Evolutionary conservation across 108 stramenopile species (phyloP).

Genomic region (Aurantiochytrium sp.): DNA sequence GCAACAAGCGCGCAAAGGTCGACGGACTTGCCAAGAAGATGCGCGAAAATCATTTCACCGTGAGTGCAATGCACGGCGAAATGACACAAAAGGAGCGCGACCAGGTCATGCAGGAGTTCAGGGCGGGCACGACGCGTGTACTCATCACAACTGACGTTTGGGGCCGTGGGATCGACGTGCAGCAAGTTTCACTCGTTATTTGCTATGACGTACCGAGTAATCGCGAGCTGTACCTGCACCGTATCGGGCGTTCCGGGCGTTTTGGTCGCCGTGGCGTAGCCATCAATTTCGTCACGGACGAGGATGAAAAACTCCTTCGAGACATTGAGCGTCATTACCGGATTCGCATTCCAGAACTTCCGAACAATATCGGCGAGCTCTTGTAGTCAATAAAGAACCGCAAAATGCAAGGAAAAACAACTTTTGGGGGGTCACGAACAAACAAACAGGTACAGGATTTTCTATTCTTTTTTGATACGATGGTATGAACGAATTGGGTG

Average conservation of each 20-base stretch:
- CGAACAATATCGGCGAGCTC: constrained; percentile 78
- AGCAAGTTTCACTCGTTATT: constrained; percentile 96
- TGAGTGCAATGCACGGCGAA: constrained; percentile 93
- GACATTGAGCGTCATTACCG: constrained; percentile 95
- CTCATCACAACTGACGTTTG: constrained; percentile 96
- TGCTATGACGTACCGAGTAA: constrained; percentile 91
- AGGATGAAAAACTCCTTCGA: constrained; percentile 74
- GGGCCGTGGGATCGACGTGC: constrained; percentile 97
- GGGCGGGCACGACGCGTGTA: constrained; percentile 83
- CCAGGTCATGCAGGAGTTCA: constrained; percentile 92
- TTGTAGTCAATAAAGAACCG: constrained; percentile 29
- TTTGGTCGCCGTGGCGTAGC: constrained; percentile 98
- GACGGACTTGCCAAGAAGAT: constrained; percentile 92
- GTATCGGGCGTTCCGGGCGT: constrained; percentile 92
- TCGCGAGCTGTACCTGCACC: constrained; percentile 92
- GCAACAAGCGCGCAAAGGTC: constrained; percentile 93
- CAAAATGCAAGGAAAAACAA: no score
- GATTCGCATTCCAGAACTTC: constrained; percentile 95
- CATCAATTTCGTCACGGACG: constrained; percentile 93
- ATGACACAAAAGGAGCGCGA: constrained; percentile 89
- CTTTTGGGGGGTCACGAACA: no score
- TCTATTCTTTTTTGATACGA: no score
- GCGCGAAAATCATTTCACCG: constrained; percentile 90
- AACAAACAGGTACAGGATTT: no score
- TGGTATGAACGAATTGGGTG: no score